Percentiles rank a stretch among this genome's conserved stretches.
phyloP scores from a whole-genome alignment of 768 basidiomycete genomes.

The Boletus pseudopeckii region DNA sequence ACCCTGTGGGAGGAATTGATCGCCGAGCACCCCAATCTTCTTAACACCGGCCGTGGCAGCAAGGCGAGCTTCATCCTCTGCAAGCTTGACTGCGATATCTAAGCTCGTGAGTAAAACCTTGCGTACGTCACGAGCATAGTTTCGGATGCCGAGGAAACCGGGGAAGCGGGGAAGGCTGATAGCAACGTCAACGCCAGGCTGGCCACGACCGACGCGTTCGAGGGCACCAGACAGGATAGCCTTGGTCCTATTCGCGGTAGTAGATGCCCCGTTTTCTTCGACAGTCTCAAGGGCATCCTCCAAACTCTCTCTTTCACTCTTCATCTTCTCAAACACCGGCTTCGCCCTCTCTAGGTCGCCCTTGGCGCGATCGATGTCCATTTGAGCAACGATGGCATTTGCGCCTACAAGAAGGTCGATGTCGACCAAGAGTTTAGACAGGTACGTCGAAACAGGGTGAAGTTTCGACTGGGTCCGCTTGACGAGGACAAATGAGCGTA shows the following conservation, averaged over 20 bases:
- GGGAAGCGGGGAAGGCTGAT: constrained; percentile 75
- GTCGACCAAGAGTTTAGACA: constrained; percentile 85
- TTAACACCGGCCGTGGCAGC: constrained; percentile 64
- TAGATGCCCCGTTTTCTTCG: constrained; percentile 71
- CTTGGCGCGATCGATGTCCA: constrained; percentile 69
- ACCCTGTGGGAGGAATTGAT: constrained; percentile 72
- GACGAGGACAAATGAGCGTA: constrained; percentile 92
- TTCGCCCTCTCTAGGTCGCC: constrained; percentile 63
- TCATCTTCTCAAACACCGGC: constrained; percentile 89
- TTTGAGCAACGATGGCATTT: constrained; percentile 82
- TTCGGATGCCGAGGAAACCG: constrained; percentile 78
- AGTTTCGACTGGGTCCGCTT: constrained; percentile 97
- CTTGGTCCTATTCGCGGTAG: constrained; percentile 52
- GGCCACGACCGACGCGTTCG: constrained; percentile 72
- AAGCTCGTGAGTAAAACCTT: constrained; percentile 72
- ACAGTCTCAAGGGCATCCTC: constrained; percentile 75
- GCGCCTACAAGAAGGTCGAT: constrained; percentile 82
- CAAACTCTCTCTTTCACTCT: constrained; percentile 62
- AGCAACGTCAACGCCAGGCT: constrained; percentile 53
- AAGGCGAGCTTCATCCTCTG: constrained; percentile 79
- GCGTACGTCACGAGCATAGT: constrained; percentile 81
- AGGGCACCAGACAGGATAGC: constrained; percentile 63
- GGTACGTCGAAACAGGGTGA: constrained; percentile 87
- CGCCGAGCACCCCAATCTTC: constrained; percentile 64
- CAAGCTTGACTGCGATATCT: constrained; percentile 72